Percentiles rank a stretch among this genome's conserved stretches.
Evolutionary conservation across 257 asterid species (phyloP).

Genomic region (Mentha longifolia): DNA sequence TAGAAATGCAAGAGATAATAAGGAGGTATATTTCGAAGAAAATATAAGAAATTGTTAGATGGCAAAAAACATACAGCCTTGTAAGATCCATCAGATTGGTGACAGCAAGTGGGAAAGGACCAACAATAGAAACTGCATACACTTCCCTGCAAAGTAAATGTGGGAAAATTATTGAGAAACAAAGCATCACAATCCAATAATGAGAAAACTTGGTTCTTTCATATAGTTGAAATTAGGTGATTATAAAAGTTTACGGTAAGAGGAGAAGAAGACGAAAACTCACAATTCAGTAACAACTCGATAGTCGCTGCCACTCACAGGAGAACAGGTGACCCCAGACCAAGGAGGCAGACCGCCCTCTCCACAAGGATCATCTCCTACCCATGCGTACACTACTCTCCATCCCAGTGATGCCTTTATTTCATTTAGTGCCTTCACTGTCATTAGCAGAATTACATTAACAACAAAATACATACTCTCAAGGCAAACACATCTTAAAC

Average conservation of each 20-base stretch:
- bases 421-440: constrained; percentile 96
- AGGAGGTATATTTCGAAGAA: neutral
- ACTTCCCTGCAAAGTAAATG: constrained; percentile 79
- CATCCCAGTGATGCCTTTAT: constrained; percentile 98
- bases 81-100: constrained; percentile 95
- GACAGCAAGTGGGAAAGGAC: constrained; percentile 96
- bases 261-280: constrained; percentile 37
- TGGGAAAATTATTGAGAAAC: neutral
- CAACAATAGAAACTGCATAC: constrained; percentile 96
- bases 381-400: constrained; percentile 99
- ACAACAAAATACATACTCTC: constrained; percentile 1
- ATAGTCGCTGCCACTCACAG: constrained; percentile 84
- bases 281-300: constrained; percentile 93
- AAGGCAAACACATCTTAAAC: constrained; percentile 23
- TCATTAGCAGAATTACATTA: constrained; percentile 26
- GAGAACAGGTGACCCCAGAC: constrained; percentile 91
- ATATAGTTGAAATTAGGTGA: neutral
- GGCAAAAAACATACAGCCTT: constrained; percentile 69
- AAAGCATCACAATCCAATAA: constrained; percentile 6
- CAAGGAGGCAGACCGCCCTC: constrained; percentile 95
- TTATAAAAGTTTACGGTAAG: neutral
- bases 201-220: neutral
- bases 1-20: constrained; percentile 23
- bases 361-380: constrained; percentile 99
- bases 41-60: constrained; percentile 12